A percentile compares a stretch with the other conserved stretches of the same genome.
These are phyloP conservation scores for Fragaria nilgerrensis DNA, from an alignment of 306 rosid genomes.

Conservation along the genomic window DNA sequence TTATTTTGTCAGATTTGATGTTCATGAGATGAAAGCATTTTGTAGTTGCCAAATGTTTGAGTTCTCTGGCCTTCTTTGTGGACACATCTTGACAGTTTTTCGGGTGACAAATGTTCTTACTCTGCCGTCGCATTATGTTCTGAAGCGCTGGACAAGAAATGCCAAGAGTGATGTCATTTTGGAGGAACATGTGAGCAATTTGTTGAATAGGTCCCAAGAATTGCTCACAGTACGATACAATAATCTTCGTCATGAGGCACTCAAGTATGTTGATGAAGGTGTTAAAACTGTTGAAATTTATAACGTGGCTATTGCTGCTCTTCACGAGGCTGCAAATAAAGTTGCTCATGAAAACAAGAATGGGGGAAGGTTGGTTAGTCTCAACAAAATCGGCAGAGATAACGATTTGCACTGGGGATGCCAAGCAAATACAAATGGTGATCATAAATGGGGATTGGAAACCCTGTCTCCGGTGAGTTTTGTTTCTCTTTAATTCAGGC, in stretches of 20 bases:
- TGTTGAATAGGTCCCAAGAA: slow-evolving; percentile 22
- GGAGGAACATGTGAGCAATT: slow-evolving; percentile 23
- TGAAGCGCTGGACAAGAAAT: slow-evolving; percentile 39
- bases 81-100: slow-evolving; percentile 38
- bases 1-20: slow-evolving; percentile 27
- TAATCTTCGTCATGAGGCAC: slow-evolving; percentile 32
- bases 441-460: slow-evolving; percentile 12
- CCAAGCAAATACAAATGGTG: slow-evolving; percentile 8
- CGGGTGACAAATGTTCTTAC: slow-evolving; percentile 41
- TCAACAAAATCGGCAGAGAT: slow-evolving; percentile 12
- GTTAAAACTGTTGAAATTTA: slow-evolving; percentile 23
- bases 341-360: slow-evolving; percentile 24
- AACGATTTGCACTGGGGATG: not conserved
- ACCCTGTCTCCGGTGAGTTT: slow-evolving; percentile 24
- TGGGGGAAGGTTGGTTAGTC: not conserved
- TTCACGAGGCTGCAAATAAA: slow-evolving; percentile 31
- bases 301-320: slow-evolving; percentile 21
- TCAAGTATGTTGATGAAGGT: slow-evolving; percentile 35
- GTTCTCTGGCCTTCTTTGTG: slow-evolving; percentile 34
- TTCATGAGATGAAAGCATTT: slow-evolving; percentile 26
- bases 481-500: not conserved
- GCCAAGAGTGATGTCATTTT: slow-evolving; percentile 39
- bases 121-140: slow-evolving; percentile 33
- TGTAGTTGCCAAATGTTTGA: slow-evolving; percentile 36
- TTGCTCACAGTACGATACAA: slow-evolving; percentile 22